Base-by-base conservation (phyloP, 192 early-diverging fungal species). In the Coemansia sp. region DNA sequence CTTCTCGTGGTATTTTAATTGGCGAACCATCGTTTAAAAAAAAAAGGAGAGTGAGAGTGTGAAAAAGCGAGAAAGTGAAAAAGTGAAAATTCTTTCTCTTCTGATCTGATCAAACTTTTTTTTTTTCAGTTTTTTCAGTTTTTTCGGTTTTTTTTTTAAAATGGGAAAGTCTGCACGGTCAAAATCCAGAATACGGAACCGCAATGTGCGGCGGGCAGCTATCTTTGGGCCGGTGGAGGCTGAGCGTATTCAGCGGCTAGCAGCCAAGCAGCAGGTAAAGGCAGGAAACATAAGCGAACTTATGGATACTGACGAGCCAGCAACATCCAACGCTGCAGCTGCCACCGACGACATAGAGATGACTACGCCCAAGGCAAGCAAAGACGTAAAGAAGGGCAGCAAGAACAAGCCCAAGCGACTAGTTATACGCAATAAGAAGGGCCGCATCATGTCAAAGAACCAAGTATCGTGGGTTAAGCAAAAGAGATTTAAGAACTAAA, bases 1-100 rank as follows among this genome's bases (percentile, higher is more conserved):
- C 69, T 93, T 82, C 79, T 97, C 94, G 82, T 97, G 93, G 83
- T 85, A 85, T 60, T 95, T 90, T 58, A 97, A 76, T 68, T 93
- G 83, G 62, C 90, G 79, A 20, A 83, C 76, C 76, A 79, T 79
- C 3, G 11, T 58, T 59, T 16, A 54, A 16, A 45, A 7, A n/a
- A n/a, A n/a, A n/a, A n/a, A n/a, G n/a, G n/a, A n/a, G n/a, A n/a
- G n/a, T n/a, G n/a, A 36, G 11, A 11, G 16, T 14, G 14, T 10
- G 44, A 28, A 7, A 18, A 47, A 47, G 44, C 20, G 18, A n/a
- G n/a, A n/a, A n/a, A n/a, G n/a, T n/a, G n/a, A n/a, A n/a, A n/a
- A 15, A 15, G 39, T 15, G 11, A 11, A 40, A 40, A 40, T 49
- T 12, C n/a, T 30, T 31, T 6, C 28, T 11, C 6, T 26, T 26